Base-by-base conservation (phyloP, 225 moss, liverwort and hornwort species). In the Climacium dendroides region DNA sequence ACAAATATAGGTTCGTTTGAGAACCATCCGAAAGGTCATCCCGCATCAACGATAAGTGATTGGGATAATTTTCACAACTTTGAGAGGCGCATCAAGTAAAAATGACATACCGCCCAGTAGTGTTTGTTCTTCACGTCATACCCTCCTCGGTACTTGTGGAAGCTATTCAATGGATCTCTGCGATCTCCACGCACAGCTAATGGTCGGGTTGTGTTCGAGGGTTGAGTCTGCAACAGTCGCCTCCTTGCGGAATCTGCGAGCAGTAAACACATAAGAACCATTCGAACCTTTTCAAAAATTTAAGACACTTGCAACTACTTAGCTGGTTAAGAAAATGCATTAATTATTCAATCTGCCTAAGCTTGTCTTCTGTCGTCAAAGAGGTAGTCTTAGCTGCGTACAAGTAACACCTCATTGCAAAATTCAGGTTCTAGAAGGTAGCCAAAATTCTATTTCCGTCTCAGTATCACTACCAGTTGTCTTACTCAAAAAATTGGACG, bases 81-180 rank as follows among this genome's bases (percentile, higher is more conserved):
- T 12, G 20, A 10, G 19, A 83, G 8, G 22, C 6, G 70, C 41
- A 30, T 10, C 25, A 76, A 62, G 29, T 35, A 32, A 48, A 64
- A 77, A 48, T 74, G 48, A 79, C 86, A 15, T 94, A 96, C 96
- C 90, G 95, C 96, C 95, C 96, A 96, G 70, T 96, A 96, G 67
- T 94, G 92, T 83, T 93, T 96, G 53, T 91, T 96, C 72, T 91
- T 79, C 85, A 96, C 70, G 71, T 96, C 93, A 61, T 91, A 94
- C 57, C 96, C 95, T 74, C 81, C 90, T 60, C 94, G 90, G 67
- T 96, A 96, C 82, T 94, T 91, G 53, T 64, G 90, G 54, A 96
- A 92, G 65, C 53, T n/a, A 15, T 95, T 47, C 69, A 88, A 80
- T 48, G 96, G 96, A 78, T 96, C 96, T 32, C 90, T 61, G 59